Base-by-base conservation (phyloP, 495 filamentous ascomycete genomes). In the Hypoxylon fuscum region DNA sequence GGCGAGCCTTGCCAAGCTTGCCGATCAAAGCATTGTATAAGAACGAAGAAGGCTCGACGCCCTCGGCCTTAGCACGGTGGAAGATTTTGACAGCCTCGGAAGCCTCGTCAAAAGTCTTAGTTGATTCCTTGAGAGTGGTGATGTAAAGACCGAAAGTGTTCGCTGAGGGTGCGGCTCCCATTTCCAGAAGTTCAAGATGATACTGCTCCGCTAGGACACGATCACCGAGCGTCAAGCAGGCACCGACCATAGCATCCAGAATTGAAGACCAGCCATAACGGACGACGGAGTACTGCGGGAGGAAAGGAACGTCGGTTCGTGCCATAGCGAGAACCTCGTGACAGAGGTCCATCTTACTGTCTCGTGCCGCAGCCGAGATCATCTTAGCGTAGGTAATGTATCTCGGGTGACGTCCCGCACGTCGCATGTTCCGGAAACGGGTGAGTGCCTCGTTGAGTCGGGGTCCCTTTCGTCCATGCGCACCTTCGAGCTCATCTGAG, bases 81-180 rank as follows among this genome's bases (percentile, higher is more conserved):
- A 98, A 98, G 74, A 98, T 96, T 78, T 94, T 94, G 70, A 98
- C 87, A 37, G 95, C 95, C 72, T 98, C 95, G 10, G 92, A 90
- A 34, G 95, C 95, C 73, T 98, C 95, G 69, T 98, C 95, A 52
- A 96, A 97, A 1, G 92, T 97, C 83, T 96, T 96, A 68, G 92
- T 90, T 0, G 93, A 95, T 66, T 96, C 93, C 77, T 97, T 96
- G 54, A 98, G 79, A 2, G 94, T 98, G 20, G 96, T 97, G 77
- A 98, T 98, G 80, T 98, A 98, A 4, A 98, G 84, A 45, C 95
- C 95, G 62, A 94, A 98, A 8, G 95, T 98, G 79, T 98, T 98
- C 46, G 95, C 96, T 0, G 95, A 93, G 27, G 96, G 96, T 17
- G 92, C 89, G 64, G 87, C 85, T 44, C 94, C 93, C 79, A 97